phyloP scores from a whole-genome alignment of 768 basidiomycete genomes.

The Rhizopogon rudus region DNA sequence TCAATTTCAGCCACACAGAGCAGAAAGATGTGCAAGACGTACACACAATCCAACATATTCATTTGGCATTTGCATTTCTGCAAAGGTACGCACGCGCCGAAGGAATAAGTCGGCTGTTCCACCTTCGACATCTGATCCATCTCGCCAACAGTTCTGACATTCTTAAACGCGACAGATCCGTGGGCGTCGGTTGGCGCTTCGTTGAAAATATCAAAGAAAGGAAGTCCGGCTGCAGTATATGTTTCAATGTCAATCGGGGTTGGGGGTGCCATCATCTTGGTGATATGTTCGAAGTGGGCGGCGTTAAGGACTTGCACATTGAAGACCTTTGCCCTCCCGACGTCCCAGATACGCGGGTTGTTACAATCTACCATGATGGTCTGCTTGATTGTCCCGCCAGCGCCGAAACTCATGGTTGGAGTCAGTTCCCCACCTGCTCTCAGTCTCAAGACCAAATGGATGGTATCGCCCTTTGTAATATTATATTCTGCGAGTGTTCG shows the following conservation, averaged over 20 bases:
- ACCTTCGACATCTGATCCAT: neutral
- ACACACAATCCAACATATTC: neutral
- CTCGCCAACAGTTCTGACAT: neutral
- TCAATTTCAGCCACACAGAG: neutral
- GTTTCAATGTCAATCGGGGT: neutral
- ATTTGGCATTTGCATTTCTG: neutral
- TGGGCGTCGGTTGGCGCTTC: neutral
- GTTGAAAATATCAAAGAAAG: neutral
- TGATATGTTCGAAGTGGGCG: neutral
- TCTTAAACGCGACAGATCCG: neutral
- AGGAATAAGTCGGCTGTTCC: neutral
- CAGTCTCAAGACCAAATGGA: conserved; percentile 56
- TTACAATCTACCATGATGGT: neutral
- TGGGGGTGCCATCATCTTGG: neutral
- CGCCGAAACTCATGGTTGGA: neutral
- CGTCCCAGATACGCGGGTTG: neutral
- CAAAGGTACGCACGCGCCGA: neutral
- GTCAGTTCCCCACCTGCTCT: conserved; percentile 51
- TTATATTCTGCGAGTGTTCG: conserved; percentile 43
- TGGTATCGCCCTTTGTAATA: conserved; percentile 67
- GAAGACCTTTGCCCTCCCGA: neutral
- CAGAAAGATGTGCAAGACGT: neutral
- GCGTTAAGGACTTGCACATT: neutral
- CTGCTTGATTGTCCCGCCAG: neutral
- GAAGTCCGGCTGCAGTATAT: neutral